Percentiles rank a stretch among this genome's conserved stretches.
phyloP scores from a whole-genome alignment of 441 rosid species.

The Omphalea diandra region DNA sequence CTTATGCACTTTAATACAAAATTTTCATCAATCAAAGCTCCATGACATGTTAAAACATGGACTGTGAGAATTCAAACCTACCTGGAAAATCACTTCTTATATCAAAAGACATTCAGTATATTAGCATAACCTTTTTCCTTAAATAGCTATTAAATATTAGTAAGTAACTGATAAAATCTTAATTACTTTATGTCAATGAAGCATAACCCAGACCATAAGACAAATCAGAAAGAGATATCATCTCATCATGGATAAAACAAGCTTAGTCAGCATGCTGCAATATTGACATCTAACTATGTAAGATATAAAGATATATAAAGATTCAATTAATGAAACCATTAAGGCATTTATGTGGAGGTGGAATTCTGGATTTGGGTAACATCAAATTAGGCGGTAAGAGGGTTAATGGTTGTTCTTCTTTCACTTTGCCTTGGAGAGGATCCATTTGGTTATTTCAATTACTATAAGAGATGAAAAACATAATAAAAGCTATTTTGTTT shows the following conservation, averaged over 20 bases:
- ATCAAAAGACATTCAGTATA: background rate
- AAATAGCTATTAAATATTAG: background rate
- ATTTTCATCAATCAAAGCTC: too few species aligned
- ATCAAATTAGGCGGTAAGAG: too few species aligned
- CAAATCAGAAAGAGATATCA: background rate
- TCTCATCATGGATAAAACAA: background rate
- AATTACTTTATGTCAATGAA: background rate
- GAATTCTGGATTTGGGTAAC: too few species aligned
- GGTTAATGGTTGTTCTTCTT: too few species aligned
- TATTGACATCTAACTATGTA: background rate
- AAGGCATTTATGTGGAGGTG: too few species aligned
- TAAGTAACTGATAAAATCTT: background rate
- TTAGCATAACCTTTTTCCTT: conserved; percentile 3
- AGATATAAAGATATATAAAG: background rate
- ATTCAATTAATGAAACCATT: background rate
- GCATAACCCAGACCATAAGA: background rate
- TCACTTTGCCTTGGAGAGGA: too few species aligned
- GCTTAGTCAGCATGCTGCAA: background rate
- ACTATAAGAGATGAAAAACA: too few species aligned
- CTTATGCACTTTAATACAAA: too few species aligned
- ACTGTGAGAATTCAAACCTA: background rate
- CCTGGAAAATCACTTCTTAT: background rate
- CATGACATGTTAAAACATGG: too few species aligned
- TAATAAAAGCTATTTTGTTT: too few species aligned
- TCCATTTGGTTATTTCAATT: too few species aligned